phyloP scores from a whole-genome alignment of 179 eudicot species.

The Beta corolliflora region DNA sequence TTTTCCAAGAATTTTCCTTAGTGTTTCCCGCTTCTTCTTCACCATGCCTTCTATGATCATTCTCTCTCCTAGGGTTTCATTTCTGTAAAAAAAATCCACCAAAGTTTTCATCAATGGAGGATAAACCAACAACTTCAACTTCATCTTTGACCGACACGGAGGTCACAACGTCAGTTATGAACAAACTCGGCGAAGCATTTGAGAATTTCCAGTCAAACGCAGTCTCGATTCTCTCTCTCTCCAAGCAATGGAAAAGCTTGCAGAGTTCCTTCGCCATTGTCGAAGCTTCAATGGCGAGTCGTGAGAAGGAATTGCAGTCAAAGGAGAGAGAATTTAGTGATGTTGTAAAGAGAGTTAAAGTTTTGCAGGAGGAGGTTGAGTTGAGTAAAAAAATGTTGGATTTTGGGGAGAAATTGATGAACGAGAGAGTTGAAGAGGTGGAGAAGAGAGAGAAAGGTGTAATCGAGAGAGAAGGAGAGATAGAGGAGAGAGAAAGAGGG shows the following conservation, averaged over 20 bases:
- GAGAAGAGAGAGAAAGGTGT: not conserved
- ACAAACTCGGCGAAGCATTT: no score
- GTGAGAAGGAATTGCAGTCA: not conserved
- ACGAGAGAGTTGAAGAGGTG: not conserved
- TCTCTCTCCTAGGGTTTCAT: no score
- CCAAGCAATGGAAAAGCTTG: constrained; percentile 5
- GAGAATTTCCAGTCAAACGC: not conserved
- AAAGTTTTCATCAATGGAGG: no score
- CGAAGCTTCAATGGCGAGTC: not conserved
- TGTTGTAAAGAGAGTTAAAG: no score
- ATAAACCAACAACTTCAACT: no score
- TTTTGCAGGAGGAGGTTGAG: not conserved
- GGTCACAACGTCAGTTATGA: no score
- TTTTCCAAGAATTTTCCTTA: no score
- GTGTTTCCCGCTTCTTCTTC: not conserved
- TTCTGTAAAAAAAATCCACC: no score
- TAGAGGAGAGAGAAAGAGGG: not conserved
- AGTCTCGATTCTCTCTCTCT: not conserved
- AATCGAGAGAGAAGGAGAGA: not conserved
- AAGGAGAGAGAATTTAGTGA: constrained; percentile 5
- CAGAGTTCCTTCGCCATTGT: not conserved
- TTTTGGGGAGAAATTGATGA: not conserved
- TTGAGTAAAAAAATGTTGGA: not conserved
- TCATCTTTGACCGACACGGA: no score
- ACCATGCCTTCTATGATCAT: not conserved